Conservation (phyloP, 2,329 filamentous ascomycete species). For the Dactylonectria estremocensis region DNA sequence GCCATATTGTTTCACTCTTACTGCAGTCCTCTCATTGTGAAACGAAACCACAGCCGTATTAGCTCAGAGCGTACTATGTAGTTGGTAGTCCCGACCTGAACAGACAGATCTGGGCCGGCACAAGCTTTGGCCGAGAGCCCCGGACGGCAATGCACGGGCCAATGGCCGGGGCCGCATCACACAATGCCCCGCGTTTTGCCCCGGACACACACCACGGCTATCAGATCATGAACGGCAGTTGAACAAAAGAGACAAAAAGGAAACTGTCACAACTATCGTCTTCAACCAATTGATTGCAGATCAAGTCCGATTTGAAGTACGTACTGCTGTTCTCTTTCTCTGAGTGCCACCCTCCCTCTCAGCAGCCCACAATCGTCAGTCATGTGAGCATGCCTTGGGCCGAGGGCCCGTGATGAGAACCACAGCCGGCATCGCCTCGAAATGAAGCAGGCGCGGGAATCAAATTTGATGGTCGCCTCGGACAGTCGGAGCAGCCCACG, state of each 20-base stretch:
- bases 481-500: not conserved
- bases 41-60: not conserved
- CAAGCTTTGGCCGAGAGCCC: not conserved
- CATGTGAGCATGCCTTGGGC: not conserved
- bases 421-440: not conserved
- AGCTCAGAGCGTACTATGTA: not conserved
- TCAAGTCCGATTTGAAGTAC: not conserved
- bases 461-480: not conserved
- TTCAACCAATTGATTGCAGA: not conserved
- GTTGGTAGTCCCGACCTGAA: too few species aligned
- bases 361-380: not conserved
- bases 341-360: not conserved
- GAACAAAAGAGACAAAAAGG: not conserved
- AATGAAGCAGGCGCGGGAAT: not conserved
- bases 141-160: conserved; percentile 19
- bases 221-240: conserved; percentile 9
- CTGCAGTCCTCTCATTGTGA: not conserved
- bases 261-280: too few species aligned
- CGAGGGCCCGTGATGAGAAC: not conserved
- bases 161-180: conserved; percentile 12
- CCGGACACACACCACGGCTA: not conserved
- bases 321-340: not conserved
- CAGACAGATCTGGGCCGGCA: not conserved
- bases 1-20: too few species aligned
- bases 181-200: conserved; percentile 7